Evolutionary conservation across 306 rosid genomes (phyloP).

Genomic region (Prunus persica): Prunus_persica_NCBIv2 NC_034010.1:22256001-22256500

Average conservation of each 20-base stretch:
- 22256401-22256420: background rate
- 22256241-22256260: constrained; percentile 92
- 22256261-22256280: constrained; percentile 87
- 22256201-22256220: constrained; percentile 62
- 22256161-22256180: constrained; percentile 94
- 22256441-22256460: background rate
- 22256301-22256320: constrained; percentile 78
- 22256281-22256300: constrained; percentile 79
- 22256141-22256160: constrained; percentile 72
- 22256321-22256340: constrained; percentile 79
- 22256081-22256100: constrained; percentile 9
- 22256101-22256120: constrained; percentile 8
- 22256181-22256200: constrained; percentile 79
- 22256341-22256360: constrained; percentile 17
- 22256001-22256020: constrained; percentile 90
- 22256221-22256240: constrained; percentile 62
- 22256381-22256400: background rate
- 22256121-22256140: constrained; percentile 20
- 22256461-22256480: background rate
- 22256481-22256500: background rate
- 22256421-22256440: background rate
- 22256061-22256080: constrained; percentile 61
- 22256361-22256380: constrained; percentile 17
- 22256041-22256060: constrained; percentile 84
- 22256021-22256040: constrained; percentile 80